Evolutionary conservation across 2,329 filamentous ascomycete genomes (phyloP).

Genomic region (Penicillium frequentans): DNA sequence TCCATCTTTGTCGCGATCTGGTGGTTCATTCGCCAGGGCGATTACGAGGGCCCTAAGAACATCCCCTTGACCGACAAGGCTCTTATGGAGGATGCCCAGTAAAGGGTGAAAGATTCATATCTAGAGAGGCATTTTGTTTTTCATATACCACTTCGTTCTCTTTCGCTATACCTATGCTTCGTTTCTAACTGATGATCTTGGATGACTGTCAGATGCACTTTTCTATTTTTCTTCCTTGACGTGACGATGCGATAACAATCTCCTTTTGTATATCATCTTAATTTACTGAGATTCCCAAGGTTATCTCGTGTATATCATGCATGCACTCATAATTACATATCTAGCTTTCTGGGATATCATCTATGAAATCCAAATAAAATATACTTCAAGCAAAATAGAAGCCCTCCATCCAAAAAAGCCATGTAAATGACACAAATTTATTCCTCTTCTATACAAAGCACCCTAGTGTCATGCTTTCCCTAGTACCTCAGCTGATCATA

Average conservation of each 20-base stretch:
- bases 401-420: neutral
- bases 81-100: slow-evolving; percentile 32
- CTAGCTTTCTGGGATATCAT: neutral
- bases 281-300: neutral
- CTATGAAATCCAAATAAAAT: neutral
- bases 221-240: neutral
- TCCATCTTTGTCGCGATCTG: slow-evolving; percentile 51
- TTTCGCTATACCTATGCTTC: slow-evolving; percentile 2
- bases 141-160: slow-evolving; percentile 16
- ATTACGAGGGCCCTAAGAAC: slow-evolving; percentile 39
- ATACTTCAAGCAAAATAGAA: neutral
- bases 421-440: neutral
- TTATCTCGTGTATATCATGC: slow-evolving; percentile 3
- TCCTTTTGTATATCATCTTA: slow-evolving; percentile 9
- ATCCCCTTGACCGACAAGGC: slow-evolving; percentile 36
- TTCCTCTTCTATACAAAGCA: too few species aligned
- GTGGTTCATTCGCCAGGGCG: slow-evolving; percentile 40
- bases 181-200: slow-evolving; percentile 13
- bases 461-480: too few species aligned
- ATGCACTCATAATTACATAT: neutral
- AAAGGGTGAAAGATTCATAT: slow-evolving; percentile 1
- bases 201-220: slow-evolving; percentile 14
- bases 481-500: too few species aligned
- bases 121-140: slow-evolving; percentile 6
- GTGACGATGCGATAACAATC: slow-evolving; percentile 6